Evolutionary conservation across 2,329 filamentous ascomycete species (phyloP), one percentile per base, ranked within the genome.

Genomic region (Neurospora sp.): DNA sequence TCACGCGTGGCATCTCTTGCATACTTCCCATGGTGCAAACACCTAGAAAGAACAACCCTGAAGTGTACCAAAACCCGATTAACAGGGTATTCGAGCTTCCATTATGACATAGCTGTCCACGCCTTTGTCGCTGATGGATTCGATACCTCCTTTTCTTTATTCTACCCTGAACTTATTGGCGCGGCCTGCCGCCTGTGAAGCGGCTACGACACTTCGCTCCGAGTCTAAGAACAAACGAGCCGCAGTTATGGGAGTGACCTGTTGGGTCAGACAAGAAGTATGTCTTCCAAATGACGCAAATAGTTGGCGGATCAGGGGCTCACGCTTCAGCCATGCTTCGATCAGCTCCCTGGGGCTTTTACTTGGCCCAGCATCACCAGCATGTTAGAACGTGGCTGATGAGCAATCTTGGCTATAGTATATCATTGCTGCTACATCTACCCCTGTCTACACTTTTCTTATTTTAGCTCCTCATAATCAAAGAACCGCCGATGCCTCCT

Each of bases 401-500:
- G 23, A 57, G 23, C 46, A 57, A 57, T 57, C 28, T 28, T 28
- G 28, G 28, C 28, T 28, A 28, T 28, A 28, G 28, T 28, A 28
- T 28, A 1, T 28, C 2, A 0, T 8, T 12, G 46, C 4, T 15
- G 1, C 12, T 33, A 28, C 28, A 57, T 46, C 2, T 12, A n/a
- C 23, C 1, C 17, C 39, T 17, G 17, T 6, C 0, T 3, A n/a
- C 17, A n/a, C 0, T 4, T 46, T 23, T 19, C 4, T 23, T 23
- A 3, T 8, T 8, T 43, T 8, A 10, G 1, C 0, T 8, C 40
- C 1, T n/a, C 1, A 17, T 41, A n/a, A 4, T n/a, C 3, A 8
- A 2, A 43, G 1, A n/a, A 3, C 19, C 10, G 0, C 19, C 5
- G 2, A 43, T 8, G 1, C 5, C 2, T 8, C 5, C 12, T 33